Evolutionary conservation across 23 red algal species (phyloP), one percentile per base, ranked within the genome.

Genomic region (Agarophyton chilense): DNA sequence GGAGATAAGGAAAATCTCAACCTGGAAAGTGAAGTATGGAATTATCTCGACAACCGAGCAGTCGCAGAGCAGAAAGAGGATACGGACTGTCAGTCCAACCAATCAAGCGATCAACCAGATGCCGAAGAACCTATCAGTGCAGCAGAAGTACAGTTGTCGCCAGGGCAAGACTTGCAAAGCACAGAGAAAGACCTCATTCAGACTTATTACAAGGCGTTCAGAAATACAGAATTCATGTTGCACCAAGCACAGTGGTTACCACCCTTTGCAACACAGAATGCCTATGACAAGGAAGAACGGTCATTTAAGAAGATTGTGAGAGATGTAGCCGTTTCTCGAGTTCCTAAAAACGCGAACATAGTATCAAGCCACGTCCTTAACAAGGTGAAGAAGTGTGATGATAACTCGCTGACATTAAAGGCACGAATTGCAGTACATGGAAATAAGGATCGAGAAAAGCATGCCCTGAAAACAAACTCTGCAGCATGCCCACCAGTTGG

Each of bases 271-370:
- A 55, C 52, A 33, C 31, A 82, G 35, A 91, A 82, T 35, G 45
- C 88, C 10, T 82, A 82, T 45, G 8, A 52, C 0, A 54, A 0
- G 25, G 87, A 81, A 81, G 87, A 91, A 67, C 11, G 26, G 31
- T 52, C 53, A 10, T 91, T 91, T 61, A 72, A 54, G 60, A 91
- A 91, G 41, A 91, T 44, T 31, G 87, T 91, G 11, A n/a, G 60
- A 22, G 49, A 70, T 24, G 87, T 91, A 0, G 29, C 52, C 9
- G 42, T 81, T 19, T 41, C 50, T 12, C 0, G 51, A 5, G 62
- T 91, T 13, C 87, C 75, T 8, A 51, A 33, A 10, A 44, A 4
- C 25, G 73, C 87, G 9, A 81, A 91, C 40, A 81, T 81, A 13
- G 58, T 81, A 5, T 54, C 1, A 16, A 81, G 87, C 47, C 75